A percentile compares a stretch with the other conserved stretches of the same genome.
Conservation (phyloP, 2,329 filamentous ascomycete genomes). For the Byssochlamys sp. region DNA sequence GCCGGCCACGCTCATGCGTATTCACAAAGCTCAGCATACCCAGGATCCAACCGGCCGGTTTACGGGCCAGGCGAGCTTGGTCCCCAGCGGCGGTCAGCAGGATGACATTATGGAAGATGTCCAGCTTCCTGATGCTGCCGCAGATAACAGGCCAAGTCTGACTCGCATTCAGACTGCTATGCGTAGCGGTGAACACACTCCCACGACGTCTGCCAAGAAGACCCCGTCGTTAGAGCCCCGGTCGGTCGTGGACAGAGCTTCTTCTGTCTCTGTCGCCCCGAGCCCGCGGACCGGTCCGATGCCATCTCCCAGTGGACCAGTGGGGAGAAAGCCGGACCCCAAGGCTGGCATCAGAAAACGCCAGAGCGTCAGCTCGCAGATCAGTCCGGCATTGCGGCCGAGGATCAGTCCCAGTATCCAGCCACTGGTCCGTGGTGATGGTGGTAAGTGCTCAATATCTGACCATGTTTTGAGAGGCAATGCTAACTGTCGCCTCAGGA, state of each 20-base stretch:
- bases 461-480: background rate
- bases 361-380: conserved; percentile 60
- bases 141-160: conserved; percentile 40
- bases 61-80: conserved; percentile 22
- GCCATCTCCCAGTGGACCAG: conserved; percentile 40
- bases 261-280: conserved; percentile 31
- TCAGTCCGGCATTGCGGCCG: conserved; percentile 76
- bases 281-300: conserved; percentile 48
- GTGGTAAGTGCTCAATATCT: conserved; percentile 42
- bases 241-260: conserved; percentile 25
- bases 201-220: conserved; percentile 53
- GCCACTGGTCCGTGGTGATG: conserved; percentile 65
- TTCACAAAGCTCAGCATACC: conserved; percentile 43
- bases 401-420: conserved; percentile 92
- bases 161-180: conserved; percentile 42
- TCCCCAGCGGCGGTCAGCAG: conserved; percentile 34
- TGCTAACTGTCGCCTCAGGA: conserved; percentile 15
- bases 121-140: conserved; percentile 63
- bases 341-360: conserved; percentile 55
- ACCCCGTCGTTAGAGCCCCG: conserved; percentile 41
- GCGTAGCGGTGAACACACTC: conserved; percentile 38
- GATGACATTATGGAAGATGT: conserved; percentile 55
- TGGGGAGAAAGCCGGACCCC: conserved; percentile 36
- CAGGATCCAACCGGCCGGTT: conserved; percentile 30
- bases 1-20: conserved; percentile 77